These are phyloP conservation scores for Neolentinus lepideus DNA, from an alignment of 1,284 basidiomycete species.

Conservation along the genomic window DNA sequence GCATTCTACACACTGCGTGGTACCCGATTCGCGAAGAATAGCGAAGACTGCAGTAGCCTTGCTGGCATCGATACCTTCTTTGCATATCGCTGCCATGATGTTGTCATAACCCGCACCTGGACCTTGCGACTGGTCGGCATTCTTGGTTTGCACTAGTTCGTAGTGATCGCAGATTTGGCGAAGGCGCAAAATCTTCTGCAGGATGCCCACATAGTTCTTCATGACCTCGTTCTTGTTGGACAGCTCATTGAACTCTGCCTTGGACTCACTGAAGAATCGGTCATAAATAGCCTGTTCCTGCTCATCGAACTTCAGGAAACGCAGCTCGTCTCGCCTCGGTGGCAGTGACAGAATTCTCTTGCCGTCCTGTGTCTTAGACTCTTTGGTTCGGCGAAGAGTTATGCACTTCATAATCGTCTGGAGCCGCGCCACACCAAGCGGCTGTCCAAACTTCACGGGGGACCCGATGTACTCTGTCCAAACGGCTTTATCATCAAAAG, in stretches of 20 bases:
- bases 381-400: constrained; percentile 94
- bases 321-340: constrained; percentile 79
- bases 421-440: constrained; percentile 88
- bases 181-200: constrained; percentile 92
- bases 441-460: constrained; percentile 88
- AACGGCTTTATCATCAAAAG: constrained; percentile 87
- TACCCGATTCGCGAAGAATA: constrained; percentile 78
- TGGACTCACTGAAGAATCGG: constrained; percentile 81
- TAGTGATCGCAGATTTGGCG: constrained; percentile 98
- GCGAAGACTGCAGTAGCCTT: constrained; percentile 78
- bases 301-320: constrained; percentile 78
- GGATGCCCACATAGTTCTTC: constrained; percentile 97
- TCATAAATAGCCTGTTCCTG: constrained; percentile 87
- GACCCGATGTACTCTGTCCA: constrained; percentile 94
- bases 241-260: constrained; percentile 86
- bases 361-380: constrained; percentile 78
- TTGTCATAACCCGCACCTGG: constrained; percentile 61
- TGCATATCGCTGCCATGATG: constrained; percentile 64
- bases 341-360: constrained; percentile 83
- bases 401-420: constrained; percentile 97
- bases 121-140: constrained; percentile 29
- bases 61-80: constrained; percentile 73
- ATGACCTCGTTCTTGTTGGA: constrained; percentile 85
- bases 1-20: constrained; percentile 86
- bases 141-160: constrained; percentile 82